Percentiles rank a stretch among this genome's conserved stretches.
These are phyloP conservation scores for Euphorbia schlechtendalii DNA, from an alignment of 441 rosid genomes.

Conservation along the genomic window DNA sequence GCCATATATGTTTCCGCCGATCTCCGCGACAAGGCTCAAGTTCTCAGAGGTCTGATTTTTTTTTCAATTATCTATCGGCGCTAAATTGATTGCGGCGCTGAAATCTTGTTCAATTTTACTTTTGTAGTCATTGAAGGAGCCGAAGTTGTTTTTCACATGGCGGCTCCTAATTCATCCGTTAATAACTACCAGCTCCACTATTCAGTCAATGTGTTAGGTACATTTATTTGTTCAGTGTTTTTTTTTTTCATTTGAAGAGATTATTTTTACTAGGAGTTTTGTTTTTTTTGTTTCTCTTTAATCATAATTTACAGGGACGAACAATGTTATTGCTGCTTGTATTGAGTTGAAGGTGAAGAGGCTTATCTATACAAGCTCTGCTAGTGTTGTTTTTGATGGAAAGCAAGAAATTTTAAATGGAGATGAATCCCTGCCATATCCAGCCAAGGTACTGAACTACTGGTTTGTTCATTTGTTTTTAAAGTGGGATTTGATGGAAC, in stretches of 20 bases:
- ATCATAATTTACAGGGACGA: constrained; percentile 48
- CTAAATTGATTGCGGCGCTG: not conserved
- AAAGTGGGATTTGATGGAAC: not conserved
- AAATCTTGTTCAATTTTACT: not conserved
- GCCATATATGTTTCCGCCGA: constrained; percentile 53
- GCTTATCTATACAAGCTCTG: constrained; percentile 86
- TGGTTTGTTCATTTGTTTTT: not conserved
- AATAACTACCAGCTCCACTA: constrained; percentile 68
- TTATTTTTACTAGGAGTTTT: not conserved
- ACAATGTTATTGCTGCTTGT: constrained; percentile 78
- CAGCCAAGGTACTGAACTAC: constrained; percentile 44
- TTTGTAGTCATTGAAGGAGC: constrained; percentile 61
- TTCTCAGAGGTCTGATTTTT: constrained; percentile 45
- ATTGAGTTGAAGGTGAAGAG: constrained; percentile 64
- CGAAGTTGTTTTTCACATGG: constrained; percentile 89
- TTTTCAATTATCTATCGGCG: not conserved
- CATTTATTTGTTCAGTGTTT: no score
- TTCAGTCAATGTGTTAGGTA: constrained; percentile 87
- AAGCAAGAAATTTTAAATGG: constrained; percentile 48
- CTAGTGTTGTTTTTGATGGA: constrained; percentile 88
- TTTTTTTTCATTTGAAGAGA: not conserved
- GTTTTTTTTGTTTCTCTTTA: constrained; percentile 5
- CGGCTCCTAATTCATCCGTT: constrained; percentile 88
- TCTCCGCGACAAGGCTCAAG: constrained; percentile 73
- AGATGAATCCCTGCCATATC: constrained; percentile 63